A percentile compares a stretch with the other conserved stretches of the same genome.
These are phyloP conservation scores for Nematocida homosporus DNA, from an alignment of 371 early-diverging fungal genomes.

Conservation along the genomic window DNA sequence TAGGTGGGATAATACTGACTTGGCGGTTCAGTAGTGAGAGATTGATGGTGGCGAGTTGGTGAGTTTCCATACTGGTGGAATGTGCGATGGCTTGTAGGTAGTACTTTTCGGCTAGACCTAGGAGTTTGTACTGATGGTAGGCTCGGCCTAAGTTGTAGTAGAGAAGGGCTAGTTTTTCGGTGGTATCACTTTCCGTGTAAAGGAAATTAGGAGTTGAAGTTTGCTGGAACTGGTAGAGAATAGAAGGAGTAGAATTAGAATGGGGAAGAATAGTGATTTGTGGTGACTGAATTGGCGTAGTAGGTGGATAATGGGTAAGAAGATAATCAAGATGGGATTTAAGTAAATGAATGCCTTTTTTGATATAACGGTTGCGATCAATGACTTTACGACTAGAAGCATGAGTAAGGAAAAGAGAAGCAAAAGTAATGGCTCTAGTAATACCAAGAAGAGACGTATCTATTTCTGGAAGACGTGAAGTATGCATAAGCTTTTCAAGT, in stretches of 20 bases:
- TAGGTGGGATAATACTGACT: background rate
- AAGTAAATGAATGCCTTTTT: constrained; percentile 58
- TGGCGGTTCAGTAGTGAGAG: constrained; percentile 12
- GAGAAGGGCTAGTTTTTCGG: constrained; percentile 51
- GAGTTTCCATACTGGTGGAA: constrained; percentile 7
- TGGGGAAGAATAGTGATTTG: background rate
- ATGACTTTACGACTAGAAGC: constrained; percentile 59
- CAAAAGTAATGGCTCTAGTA: constrained; percentile 26
- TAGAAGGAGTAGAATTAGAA: constrained; percentile 41
- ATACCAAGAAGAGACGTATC: constrained; percentile 43
- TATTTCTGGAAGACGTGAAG: background rate
- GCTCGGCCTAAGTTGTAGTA: constrained; percentile 65
- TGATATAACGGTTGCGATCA: constrained; percentile 60
- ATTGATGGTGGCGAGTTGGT: constrained; percentile 11
- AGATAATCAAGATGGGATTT: constrained; percentile 6
- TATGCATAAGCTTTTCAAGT: constrained; percentile 20
- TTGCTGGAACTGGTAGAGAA: constrained; percentile 47
- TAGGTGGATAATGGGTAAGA: background rate
- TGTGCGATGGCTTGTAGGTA: constrained; percentile 41
- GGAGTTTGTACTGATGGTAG: constrained; percentile 64
- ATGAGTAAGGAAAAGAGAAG: constrained; percentile 60
- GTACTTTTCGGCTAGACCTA: constrained; percentile 63
- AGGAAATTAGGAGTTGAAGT: constrained; percentile 20
- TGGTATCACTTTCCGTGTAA: constrained; percentile 14
- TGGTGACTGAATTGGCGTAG: background rate